Conservation (phyloP, 306 rosid species). For the Lathyrus sativus region DNA sequence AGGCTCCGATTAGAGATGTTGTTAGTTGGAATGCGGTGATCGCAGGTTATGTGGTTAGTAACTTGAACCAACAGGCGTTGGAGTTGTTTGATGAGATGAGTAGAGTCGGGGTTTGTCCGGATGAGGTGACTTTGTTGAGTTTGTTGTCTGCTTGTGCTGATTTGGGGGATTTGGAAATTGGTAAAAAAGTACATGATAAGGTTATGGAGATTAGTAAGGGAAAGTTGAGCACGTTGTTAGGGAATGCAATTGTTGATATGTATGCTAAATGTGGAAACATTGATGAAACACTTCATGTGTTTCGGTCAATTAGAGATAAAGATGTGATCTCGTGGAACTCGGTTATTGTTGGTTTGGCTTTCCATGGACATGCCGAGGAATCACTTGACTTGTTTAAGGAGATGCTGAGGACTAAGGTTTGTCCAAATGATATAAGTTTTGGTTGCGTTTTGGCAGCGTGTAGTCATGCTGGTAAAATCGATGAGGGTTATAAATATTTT, state of each 20-base stretch:
- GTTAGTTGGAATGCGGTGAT: slow-evolving; percentile 83
- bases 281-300: slow-evolving; percentile 60
- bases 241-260: slow-evolving; percentile 78
- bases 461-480: slow-evolving; percentile 85
- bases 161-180: slow-evolving; percentile 70
- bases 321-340: slow-evolving; percentile 82
- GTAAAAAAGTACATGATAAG: slow-evolving; percentile 55
- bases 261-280: slow-evolving; percentile 83
- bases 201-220: slow-evolving; percentile 52
- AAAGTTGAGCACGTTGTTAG: slow-evolving; percentile 53
- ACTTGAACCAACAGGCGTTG: slow-evolving; percentile 50
- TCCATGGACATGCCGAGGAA: slow-evolving; percentile 73
- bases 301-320: slow-evolving; percentile 54
- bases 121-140: slow-evolving; percentile 82
- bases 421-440: slow-evolving; percentile 71
- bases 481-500: slow-evolving; percentile 67
- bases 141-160: slow-evolving; percentile 68
- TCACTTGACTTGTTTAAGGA: slow-evolving; percentile 58
- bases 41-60: slow-evolving; percentile 60
- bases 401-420: slow-evolving; percentile 58
- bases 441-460: slow-evolving; percentile 83
- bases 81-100: slow-evolving; percentile 80
- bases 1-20: slow-evolving; percentile 64
- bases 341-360: slow-evolving; percentile 69
- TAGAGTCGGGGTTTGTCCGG: slow-evolving; percentile 49